Conservation (phyloP, 2,329 filamentous ascomycete species). For the Beauveria sp. region DNA sequence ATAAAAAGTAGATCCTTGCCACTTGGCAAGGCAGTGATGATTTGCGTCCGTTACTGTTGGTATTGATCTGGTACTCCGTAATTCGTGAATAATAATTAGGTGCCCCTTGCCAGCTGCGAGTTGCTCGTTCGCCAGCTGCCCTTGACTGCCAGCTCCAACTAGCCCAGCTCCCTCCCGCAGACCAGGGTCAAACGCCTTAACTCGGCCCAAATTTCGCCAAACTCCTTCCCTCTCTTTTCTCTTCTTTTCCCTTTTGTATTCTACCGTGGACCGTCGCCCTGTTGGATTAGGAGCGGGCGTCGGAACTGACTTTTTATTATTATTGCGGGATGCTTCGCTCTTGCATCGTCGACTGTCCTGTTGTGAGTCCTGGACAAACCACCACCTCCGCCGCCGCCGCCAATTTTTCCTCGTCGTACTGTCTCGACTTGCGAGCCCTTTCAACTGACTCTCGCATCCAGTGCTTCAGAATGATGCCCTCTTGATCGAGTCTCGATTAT, state of each 20-base stretch:
- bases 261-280: neutral
- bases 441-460: neutral
- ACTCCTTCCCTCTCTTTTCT: neutral
- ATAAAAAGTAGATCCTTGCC: no score
- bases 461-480: neutral
- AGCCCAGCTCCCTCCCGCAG: neutral
- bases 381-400: neutral
- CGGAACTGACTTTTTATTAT: neutral
- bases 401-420: neutral
- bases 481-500: neutral
- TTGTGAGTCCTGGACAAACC: neutral
- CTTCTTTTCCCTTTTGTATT: neutral
- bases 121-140: neutral
- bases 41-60: neutral
- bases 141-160: neutral
- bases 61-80: neutral
- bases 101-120: neutral
- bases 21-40: neutral
- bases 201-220: conserved; percentile 3
- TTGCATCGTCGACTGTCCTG: neutral
- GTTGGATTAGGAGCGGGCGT: neutral
- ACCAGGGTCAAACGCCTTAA: neutral
- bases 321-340: neutral
- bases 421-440: neutral
- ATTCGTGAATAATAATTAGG: neutral